Evolutionary conservation across 495 filamentous ascomycete genomes (phyloP).

Genomic region (Hyaloscypha finlandica): DNA sequence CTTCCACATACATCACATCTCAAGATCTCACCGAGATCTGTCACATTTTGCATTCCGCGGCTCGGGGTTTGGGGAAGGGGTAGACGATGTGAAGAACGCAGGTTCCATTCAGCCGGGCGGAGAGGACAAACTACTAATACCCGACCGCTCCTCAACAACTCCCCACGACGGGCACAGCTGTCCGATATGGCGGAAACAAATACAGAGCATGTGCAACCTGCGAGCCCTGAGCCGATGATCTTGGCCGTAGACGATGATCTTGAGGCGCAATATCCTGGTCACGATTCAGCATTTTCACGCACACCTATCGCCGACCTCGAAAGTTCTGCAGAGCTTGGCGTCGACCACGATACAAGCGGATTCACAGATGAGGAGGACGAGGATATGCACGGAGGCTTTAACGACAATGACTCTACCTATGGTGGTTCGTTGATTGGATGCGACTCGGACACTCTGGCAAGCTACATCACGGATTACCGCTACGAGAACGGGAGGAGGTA

Average conservation of each 20-base stretch:
- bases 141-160: background rate
- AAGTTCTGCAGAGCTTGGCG: background rate
- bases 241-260: background rate
- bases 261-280: background rate
- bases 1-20: background rate
- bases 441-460: constrained; percentile 30
- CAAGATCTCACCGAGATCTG: background rate
- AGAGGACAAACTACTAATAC: background rate
- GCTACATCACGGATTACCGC: constrained; percentile 27
- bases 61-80: background rate
- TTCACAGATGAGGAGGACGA: constrained; percentile 1
- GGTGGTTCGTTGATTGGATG: constrained; percentile 24
- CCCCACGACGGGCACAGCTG: background rate
- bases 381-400: background rate
- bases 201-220: background rate
- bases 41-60: background rate
- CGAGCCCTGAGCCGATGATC: background rate
- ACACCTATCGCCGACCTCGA: background rate
- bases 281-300: constrained; percentile 21
- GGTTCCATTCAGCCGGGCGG: constrained; percentile 9
- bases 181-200: background rate
- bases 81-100: constrained; percentile 10
- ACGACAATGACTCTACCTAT: constrained; percentile 26
- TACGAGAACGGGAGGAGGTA: constrained; percentile 34
- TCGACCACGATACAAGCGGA: background rate